phyloP scores from a whole-genome alignment of 2,329 filamentous ascomycete species.

The Colletotrichum eremochloae region DNA sequence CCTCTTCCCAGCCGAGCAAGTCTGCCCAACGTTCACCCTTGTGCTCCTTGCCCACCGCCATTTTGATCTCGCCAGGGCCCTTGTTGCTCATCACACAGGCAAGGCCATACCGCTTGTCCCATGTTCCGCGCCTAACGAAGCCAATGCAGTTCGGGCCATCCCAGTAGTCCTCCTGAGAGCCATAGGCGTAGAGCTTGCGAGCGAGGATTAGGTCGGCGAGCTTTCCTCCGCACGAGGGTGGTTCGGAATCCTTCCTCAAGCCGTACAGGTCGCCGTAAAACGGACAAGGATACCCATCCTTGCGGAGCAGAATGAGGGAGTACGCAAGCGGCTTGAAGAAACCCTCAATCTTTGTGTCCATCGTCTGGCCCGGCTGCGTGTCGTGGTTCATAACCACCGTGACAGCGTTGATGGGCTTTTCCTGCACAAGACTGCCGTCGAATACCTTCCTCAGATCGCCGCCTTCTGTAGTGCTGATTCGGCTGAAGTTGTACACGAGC shows the following conservation, averaged over 20 bases:
- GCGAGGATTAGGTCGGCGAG: conserved; percentile 71
- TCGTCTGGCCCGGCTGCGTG: conserved; percentile 60
- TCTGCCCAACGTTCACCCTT: conserved; percentile 74
- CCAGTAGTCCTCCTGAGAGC: too few species aligned
- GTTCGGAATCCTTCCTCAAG: conserved; percentile 60
- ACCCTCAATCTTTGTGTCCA: conserved; percentile 68
- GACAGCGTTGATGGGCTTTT: conserved; percentile 52
- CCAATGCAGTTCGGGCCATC: conserved; percentile 64
- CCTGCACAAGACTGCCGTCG: conserved; percentile 67
- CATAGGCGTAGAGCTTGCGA: conserved; percentile 56
- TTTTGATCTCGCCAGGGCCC: conserved; percentile 64
- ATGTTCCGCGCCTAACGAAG: conserved; percentile 64
- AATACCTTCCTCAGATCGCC: conserved; percentile 74
- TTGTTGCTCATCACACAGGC: conserved; percentile 70
- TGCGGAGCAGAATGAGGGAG: conserved; percentile 75
- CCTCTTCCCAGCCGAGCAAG: conserved; percentile 66
- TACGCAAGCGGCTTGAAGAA: conserved; percentile 82
- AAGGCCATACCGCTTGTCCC: conserved; percentile 61
- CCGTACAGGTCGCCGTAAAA: conserved; percentile 81
- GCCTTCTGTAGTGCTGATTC: conserved; percentile 65
- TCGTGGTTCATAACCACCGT: conserved; percentile 81
- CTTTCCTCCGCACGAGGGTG: conserved; percentile 65
- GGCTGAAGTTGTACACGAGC: conserved; percentile 75
- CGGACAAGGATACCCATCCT: conserved; percentile 72
- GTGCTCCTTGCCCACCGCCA: conserved; percentile 72